Conservation (phyloP, 495 filamentous ascomycete genomes). For the Penicillium cinerascens region DNA sequence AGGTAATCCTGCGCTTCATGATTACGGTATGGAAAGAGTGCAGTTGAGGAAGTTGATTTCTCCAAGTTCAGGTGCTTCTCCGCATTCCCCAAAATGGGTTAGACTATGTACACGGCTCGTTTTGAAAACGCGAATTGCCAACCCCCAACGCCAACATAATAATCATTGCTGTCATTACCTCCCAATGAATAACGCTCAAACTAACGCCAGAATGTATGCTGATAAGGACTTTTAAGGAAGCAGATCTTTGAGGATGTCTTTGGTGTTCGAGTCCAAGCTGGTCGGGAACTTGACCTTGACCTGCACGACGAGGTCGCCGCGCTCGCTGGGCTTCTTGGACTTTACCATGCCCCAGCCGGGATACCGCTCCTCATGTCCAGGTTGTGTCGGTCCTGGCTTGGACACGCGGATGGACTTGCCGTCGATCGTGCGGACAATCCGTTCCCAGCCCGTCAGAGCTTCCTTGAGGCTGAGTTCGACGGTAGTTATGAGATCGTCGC, state of each 20-base stretch:
- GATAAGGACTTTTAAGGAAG: slow-evolving; percentile 41
- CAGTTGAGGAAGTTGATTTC: slow-evolving; percentile 9
- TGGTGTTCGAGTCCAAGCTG: slow-evolving; percentile 68
- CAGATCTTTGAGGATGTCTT: slow-evolving; percentile 72
- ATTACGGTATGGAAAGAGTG: not conserved
- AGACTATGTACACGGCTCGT: slow-evolving; percentile 17
- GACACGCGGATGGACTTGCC: slow-evolving; percentile 74
- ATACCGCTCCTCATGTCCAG: slow-evolving; percentile 75
- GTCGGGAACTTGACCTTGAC: slow-evolving; percentile 90
- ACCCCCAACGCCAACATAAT: not conserved
- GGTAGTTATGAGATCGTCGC: slow-evolving; percentile 75
- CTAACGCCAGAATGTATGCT: slow-evolving; percentile 36
- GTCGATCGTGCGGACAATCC: slow-evolving; percentile 90
- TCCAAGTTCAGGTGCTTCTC: slow-evolving; percentile 21
- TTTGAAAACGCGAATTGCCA: slow-evolving; percentile 3
- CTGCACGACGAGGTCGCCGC: slow-evolving; percentile 85
- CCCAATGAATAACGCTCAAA: slow-evolving; percentile 19
- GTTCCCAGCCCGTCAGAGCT: slow-evolving; percentile 91
- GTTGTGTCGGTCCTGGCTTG: slow-evolving; percentile 77
- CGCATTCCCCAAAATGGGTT: slow-evolving; percentile 24
- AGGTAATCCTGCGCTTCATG: slow-evolving; percentile 88
- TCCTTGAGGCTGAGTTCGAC: slow-evolving; percentile 89
- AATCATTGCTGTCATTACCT: slow-evolving; percentile 13
- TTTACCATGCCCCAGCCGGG: slow-evolving; percentile 87
- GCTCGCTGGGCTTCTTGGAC: slow-evolving; percentile 76